Evolutionary conservation across 1,139 yeast species (phyloP).

Genomic region (Suhomyces chickasaworum): DNA sequence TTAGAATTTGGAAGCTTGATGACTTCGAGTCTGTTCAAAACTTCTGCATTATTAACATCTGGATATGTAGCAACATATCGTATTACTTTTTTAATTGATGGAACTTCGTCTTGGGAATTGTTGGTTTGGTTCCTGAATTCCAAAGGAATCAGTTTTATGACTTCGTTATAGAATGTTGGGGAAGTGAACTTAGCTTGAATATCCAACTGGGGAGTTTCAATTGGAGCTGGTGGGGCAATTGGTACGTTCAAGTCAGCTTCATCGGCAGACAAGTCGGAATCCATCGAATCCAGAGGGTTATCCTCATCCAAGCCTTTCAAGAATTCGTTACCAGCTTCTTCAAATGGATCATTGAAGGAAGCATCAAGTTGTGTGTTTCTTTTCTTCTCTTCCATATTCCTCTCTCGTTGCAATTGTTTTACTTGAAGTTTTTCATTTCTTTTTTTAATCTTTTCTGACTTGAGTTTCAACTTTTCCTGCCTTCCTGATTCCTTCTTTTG

Average conservation of each 20-base stretch:
- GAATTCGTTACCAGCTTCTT: slow-evolving; percentile 15
- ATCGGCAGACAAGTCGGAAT: slow-evolving; percentile 13
- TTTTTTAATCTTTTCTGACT: slow-evolving; percentile 16
- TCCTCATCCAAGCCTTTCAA: slow-evolving; percentile 14
- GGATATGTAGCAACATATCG: slow-evolving; percentile 37
- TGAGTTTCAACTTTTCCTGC: slow-evolving; percentile 20
- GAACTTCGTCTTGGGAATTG: slow-evolving; percentile 15
- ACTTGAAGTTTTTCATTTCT: slow-evolving; percentile 20
- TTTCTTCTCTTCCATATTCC: slow-evolving; percentile 16
- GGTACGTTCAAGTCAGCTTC: slow-evolving; percentile 17
- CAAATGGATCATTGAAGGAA: slow-evolving; percentile 25
- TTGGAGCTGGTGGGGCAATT: slow-evolving; percentile 25
- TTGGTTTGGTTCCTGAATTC: slow-evolving; percentile 30
- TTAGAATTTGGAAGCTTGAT: slow-evolving; percentile 49
- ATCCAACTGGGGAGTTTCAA: slow-evolving; percentile 25
- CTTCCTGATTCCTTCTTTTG: slow-evolving; percentile 21
- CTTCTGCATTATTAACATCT: slow-evolving; percentile 36
- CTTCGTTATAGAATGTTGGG: slow-evolving; percentile 39
- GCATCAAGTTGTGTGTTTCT: slow-evolving; percentile 20
- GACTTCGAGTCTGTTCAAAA: slow-evolving; percentile 42
- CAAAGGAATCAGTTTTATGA: slow-evolving; percentile 35
- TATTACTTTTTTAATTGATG: slow-evolving; percentile 39
- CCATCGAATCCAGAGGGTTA: slow-evolving; percentile 10
- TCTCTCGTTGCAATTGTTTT: slow-evolving; percentile 17
- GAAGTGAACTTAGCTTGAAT: slow-evolving; percentile 32